Evolutionary conservation across 352 stramenopile species (phyloP).

Genomic region (Phytophthora aleatoria): DNA sequence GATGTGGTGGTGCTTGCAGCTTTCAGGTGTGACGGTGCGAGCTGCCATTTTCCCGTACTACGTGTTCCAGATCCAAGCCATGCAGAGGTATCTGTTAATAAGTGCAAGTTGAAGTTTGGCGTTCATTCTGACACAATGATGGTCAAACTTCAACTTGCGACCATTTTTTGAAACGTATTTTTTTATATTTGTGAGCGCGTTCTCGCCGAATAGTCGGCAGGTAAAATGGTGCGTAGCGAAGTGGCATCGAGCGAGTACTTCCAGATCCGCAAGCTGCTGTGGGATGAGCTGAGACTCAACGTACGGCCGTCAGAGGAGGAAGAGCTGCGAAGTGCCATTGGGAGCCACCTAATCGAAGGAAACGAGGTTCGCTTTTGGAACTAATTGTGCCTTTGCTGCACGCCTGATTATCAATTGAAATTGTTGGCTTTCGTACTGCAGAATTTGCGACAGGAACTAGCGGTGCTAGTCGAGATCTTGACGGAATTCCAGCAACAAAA

Average conservation of each 20-base stretch:
- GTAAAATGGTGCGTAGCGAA: conserved; percentile 7
- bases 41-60: conserved; percentile 75
- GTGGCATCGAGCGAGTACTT: conserved; percentile 63
- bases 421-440: conserved; percentile 12
- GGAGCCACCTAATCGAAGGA: conserved; percentile 67
- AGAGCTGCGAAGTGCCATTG: conserved; percentile 64
- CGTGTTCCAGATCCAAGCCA: conserved; percentile 71
- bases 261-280: conserved; percentile 69
- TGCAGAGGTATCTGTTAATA: conserved; percentile 42
- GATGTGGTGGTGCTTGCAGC: conserved; percentile 23
- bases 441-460: conserved; percentile 63
- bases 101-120: conserved; percentile 16
- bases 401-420: too few relatives aligned
- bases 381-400: background rate
- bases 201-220: background rate
- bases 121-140: conserved; percentile 20
- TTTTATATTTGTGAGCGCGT: conserved; percentile 10
- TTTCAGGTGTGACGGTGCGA: conserved; percentile 68
- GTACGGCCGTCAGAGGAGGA: conserved; percentile 59
- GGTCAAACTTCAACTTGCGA: conserved; percentile 26
- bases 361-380: conserved; percentile 46
- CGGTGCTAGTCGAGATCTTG: conserved; percentile 72
- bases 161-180: conserved; percentile 5
- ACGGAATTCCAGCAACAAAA: conserved; percentile 83
- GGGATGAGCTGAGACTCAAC: conserved; percentile 71